phyloP scores from a whole-genome alignment of 139 green algal genomes.

The Chlamydomonas asymmetrica region DNA sequence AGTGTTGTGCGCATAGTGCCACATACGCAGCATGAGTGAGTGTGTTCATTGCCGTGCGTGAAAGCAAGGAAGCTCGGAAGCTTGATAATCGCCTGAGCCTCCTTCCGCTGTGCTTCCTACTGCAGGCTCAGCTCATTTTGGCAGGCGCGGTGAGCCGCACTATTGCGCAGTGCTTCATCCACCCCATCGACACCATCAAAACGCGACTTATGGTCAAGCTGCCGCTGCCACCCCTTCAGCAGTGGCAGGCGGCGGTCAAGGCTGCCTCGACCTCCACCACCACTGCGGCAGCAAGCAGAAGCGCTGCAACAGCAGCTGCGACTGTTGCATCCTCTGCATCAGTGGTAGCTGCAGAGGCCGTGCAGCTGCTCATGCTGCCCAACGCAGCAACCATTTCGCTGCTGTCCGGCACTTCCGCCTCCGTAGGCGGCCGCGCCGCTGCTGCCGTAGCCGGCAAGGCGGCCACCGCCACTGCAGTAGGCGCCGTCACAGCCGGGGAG shows the following conservation, averaged over 20 bases:
- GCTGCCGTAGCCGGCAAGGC: too few species aligned
- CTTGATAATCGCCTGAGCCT: too few species aligned
- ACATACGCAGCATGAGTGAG: too few species aligned
- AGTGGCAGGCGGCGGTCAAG: conserved; percentile 35
- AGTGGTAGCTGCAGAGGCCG: not conserved
- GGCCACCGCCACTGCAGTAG: too few species aligned
- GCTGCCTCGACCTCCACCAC: not conserved
- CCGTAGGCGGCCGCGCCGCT: too few species aligned
- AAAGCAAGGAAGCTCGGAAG: too few species aligned
- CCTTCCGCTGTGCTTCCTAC: not conserved
- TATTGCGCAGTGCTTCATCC: conserved; percentile 33
- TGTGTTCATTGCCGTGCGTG: too few species aligned
- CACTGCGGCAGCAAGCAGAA: not conserved
- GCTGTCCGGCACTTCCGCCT: too few species aligned
- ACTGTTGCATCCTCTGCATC: not conserved
- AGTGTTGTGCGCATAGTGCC: too few species aligned
- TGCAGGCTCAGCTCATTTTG: not conserved
- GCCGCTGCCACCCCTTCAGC: too few species aligned
- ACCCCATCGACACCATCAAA: conserved; percentile 63
- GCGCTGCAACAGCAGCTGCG: not conserved
- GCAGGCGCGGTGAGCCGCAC: conserved; percentile 35
- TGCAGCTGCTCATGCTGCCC: not conserved
- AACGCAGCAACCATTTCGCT: not conserved
- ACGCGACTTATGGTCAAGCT: too few species aligned
- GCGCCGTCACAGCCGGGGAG: too few species aligned